Conservation (phyloP, 306 rosid genomes). For the Parietaria judaica region DNA sequence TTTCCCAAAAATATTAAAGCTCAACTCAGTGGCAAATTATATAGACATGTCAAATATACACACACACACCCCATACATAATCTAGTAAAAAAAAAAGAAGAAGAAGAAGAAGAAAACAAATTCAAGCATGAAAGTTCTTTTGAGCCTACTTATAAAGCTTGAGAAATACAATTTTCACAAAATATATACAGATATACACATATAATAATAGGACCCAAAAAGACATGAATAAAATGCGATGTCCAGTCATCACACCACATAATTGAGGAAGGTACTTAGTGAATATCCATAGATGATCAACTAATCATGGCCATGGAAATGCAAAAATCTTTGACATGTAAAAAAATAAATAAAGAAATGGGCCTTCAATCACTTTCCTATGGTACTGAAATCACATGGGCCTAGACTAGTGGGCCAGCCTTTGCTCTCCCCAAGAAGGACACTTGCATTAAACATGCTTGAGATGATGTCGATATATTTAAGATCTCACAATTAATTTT, state of each 20-base stretch:
- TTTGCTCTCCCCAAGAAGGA: neutral
- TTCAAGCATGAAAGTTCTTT: neutral
- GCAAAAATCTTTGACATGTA: too few relatives aligned
- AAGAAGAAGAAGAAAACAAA: neutral
- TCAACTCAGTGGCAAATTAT: too few relatives aligned
- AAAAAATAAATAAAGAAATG: neutral
- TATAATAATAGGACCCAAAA: neutral
- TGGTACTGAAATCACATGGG: conserved; percentile 11
- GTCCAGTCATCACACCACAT: neutral
- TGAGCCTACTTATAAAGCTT: too few relatives aligned
- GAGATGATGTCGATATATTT: neutral
- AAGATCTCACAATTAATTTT: neutral
- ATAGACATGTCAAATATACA: too few relatives aligned
- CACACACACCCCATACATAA: too few relatives aligned
- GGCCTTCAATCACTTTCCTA: conserved; percentile 11
- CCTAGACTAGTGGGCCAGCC: conserved; percentile 3
- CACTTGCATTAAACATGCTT: conserved; percentile 4
- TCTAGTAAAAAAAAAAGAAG: neutral
- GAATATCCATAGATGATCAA: too few relatives aligned
- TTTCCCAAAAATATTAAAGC: too few relatives aligned
- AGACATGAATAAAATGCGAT: neutral
- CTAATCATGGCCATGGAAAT: too few relatives aligned
- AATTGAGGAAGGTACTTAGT: too few relatives aligned
- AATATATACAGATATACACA: neutral
- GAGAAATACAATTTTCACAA: too few relatives aligned